Conservation (phyloP, 2,329 filamentous ascomycete species). For the Colletotrichum sp. region DNA sequence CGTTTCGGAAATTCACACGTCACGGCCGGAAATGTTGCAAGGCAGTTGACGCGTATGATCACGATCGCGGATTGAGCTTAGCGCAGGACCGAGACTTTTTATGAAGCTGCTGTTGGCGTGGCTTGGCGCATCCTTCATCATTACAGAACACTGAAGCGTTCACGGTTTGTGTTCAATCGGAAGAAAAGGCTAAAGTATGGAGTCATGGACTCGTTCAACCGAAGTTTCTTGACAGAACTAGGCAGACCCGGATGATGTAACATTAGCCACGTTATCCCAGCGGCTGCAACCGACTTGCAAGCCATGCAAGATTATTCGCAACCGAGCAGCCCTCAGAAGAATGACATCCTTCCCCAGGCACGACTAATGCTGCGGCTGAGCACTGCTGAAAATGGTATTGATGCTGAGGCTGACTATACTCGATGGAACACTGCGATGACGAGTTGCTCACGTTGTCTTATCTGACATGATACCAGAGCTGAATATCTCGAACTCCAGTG, state of each 20-base stretch:
- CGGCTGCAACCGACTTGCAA: background rate
- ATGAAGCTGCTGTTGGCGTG: background rate
- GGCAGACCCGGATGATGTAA: background rate
- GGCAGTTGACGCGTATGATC: background rate
- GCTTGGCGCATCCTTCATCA: background rate
- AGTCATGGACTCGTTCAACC: background rate
- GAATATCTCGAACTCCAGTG: background rate
- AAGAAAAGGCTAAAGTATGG: background rate
- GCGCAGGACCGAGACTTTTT: background rate
- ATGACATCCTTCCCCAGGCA: background rate
- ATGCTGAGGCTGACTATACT: background rate
- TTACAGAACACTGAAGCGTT: background rate
- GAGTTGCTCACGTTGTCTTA: background rate
- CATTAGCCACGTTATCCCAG: background rate
- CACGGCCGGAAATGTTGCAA: background rate
- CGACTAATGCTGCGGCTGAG: background rate
- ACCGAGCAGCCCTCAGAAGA: background rate
- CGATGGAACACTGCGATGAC: background rate
- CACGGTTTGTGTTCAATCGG: background rate
- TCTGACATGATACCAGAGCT: background rate
- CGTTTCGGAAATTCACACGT: background rate
- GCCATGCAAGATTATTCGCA: background rate
- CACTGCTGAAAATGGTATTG: background rate
- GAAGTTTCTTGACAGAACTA: background rate
- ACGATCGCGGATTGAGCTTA: background rate